Base-by-base conservation (phyloP, 2,329 filamentous ascomycete genomes). In the Scolecobasidium constrictum region DNA sequence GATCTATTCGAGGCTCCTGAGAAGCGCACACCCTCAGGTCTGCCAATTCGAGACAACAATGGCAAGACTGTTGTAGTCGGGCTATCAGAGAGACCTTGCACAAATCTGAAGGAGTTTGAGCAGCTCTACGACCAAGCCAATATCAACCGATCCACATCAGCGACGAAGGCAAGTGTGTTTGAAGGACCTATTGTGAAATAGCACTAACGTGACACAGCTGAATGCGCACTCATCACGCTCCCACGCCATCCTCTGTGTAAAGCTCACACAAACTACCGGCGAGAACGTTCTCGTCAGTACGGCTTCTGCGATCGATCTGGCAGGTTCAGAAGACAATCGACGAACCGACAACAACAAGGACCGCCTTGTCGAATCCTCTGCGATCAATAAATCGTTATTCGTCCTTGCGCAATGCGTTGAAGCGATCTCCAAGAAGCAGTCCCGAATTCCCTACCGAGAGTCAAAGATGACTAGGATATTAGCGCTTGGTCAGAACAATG, bases 401-500 rank as follows among this genome's bases (percentile, higher is more conserved):
- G 88, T 95, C 15, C 67, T 96, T 38, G 90, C 86, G 35, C 87
- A 94, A 59, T 96, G 90, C 54, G 90, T 96, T 42, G 90, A 96
- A 58, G 90, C 90, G 44, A 96, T 96, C 57, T 84, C 83, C 55
- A 78, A 77, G 57, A 80, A 80, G 54, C 75, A 79, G 47, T 60
- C 63, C 52, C 77, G 90, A 23, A 90, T 96, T 54, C 90, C 92
- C 0, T 96, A 94, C 60, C 75, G 90, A 44, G 90, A 95, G 59
- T 92, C 84, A 42, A 95, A 96, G 68, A 95, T 96, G 90, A 96
- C 92, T 1, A 77, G 90, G 37, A 95, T 96, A 43, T 65, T 96
- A 19, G 90, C 84, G 0, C 66, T 96, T 6, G 90, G 90, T 3
- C 90, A 95, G 65, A 95, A 96, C 65, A 86, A 94, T 50, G 90